Conservation (phyloP, 352 stramenopile species). For the Hyaloperonospora brassicae region DNA sequence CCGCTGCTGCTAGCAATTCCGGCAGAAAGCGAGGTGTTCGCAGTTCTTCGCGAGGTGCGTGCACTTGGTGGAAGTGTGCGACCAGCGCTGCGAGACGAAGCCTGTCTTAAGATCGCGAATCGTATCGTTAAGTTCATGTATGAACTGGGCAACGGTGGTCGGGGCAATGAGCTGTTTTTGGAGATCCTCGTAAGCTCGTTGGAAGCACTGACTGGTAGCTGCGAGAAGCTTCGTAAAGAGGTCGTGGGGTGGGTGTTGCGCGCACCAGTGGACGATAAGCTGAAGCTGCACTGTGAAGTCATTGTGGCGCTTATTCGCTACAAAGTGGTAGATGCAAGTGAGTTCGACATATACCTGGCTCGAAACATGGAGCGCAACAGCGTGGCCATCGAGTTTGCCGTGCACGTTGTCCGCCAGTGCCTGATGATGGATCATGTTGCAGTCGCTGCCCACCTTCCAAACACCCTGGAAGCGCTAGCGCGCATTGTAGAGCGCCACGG, state of each 20-base stretch:
- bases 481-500: conserved; percentile 80
- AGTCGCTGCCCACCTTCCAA: conserved; percentile 85
- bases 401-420: conserved; percentile 90
- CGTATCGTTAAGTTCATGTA: conserved; percentile 97
- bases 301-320: conserved; percentile 92
- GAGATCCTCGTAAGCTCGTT: conserved; percentile 93
- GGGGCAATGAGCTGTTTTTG: conserved; percentile 89
- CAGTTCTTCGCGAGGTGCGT: conserved; percentile 69
- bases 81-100: conserved; percentile 78
- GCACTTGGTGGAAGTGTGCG: conserved; percentile 70
- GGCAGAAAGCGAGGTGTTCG: conserved; percentile 78
- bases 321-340: conserved; percentile 88
- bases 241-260: conserved; percentile 92
- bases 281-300: conserved; percentile 94
- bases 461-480: conserved; percentile 88
- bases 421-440: conserved; percentile 90
- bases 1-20: conserved; percentile 63
- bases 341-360: conserved; percentile 93
- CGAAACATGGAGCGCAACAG: conserved; percentile 92
- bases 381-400: conserved; percentile 94
- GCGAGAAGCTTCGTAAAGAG: conserved; percentile 90
- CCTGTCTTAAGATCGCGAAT: conserved; percentile 93
- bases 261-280: conserved; percentile 90
- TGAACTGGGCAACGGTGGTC: conserved; percentile 75
- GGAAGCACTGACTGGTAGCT: conserved; percentile 88